Conservation (phyloP, 257 asterid genomes). For the Salvia hispanica region DNA sequence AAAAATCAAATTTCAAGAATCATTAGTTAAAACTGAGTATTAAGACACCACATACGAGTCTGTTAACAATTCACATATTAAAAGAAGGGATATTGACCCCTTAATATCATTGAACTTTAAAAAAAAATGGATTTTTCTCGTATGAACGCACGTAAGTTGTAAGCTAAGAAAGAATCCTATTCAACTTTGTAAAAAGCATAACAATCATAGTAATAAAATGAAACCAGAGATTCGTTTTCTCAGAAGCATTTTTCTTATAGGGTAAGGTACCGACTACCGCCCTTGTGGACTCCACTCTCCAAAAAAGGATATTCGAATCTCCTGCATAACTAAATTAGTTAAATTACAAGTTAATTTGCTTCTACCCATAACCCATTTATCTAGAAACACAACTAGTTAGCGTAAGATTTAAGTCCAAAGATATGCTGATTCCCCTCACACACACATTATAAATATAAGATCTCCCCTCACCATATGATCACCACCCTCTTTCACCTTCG, state of each 20-base stretch:
- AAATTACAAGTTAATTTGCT: constrained; percentile 9
- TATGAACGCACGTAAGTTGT: constrained; percentile 34
- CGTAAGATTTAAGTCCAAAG: constrained; percentile 38
- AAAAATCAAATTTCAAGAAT: too few species aligned
- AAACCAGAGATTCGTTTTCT: constrained; percentile 2
- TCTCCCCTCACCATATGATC: background rate
- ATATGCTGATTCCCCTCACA: constrained; percentile 1
- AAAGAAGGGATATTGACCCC: too few species aligned
- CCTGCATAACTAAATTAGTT: background rate
- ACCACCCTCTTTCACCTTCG: background rate
- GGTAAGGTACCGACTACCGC: constrained; percentile 4
- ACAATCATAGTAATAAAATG: background rate
- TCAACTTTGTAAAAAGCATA: constrained; percentile 14
- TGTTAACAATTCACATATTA: too few species aligned
- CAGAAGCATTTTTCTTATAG: background rate
- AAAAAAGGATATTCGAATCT: background rate
- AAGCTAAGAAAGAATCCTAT: constrained; percentile 36
- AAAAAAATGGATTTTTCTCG: too few species aligned
- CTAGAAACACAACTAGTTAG: constrained; percentile 28
- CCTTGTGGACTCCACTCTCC: background rate
- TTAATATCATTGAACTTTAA: too few species aligned
- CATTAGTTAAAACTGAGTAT: too few species aligned
- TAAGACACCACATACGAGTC: too few species aligned
- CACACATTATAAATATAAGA: constrained; percentile 30
- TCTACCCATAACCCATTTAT: background rate